Percentiles rank a stretch among this genome's conserved stretches.
These are phyloP conservation scores for Hypomontagnella submonticulosa DNA, from an alignment of 495 filamentous ascomycete genomes.

Conservation along the genomic window DNA sequence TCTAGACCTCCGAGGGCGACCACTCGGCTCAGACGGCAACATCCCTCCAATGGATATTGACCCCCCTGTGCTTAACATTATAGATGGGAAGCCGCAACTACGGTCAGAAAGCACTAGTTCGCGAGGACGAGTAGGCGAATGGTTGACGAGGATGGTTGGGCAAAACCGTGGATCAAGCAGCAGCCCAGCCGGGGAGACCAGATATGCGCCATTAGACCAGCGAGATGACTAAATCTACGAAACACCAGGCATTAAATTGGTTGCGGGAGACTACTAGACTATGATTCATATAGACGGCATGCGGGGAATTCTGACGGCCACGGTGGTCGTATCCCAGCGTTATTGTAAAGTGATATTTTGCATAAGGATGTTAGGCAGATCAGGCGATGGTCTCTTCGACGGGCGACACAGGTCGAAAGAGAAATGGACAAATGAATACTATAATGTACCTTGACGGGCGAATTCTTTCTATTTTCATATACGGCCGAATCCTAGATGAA, in stretches of 20 bases:
- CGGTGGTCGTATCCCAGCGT: slow-evolving; percentile 31
- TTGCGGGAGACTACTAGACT: slow-evolving; percentile 28
- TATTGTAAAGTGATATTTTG: slow-evolving; percentile 35
- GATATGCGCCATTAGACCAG: slow-evolving; percentile 58
- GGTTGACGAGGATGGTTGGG: slow-evolving; percentile 60
- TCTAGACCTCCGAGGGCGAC: slow-evolving; percentile 71
- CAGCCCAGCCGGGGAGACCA: slow-evolving; percentile 47
- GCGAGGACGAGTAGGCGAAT: slow-evolving; percentile 58
- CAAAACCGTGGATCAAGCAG: slow-evolving; percentile 45
- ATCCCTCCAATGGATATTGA: slow-evolving; percentile 56
- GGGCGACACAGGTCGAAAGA: slow-evolving; percentile 16
- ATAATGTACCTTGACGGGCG: slow-evolving; percentile 24
- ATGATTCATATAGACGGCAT: slow-evolving; percentile 53
- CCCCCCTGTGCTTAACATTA: slow-evolving; percentile 50
- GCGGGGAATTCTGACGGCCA: slow-evolving; percentile 28
- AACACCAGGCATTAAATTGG: slow-evolving; percentile 33
- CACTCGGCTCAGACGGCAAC: slow-evolving; percentile 47
- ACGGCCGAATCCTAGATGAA: slow-evolving; percentile 12
- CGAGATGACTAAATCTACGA: slow-evolving; percentile 52
- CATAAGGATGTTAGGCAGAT: slow-evolving; percentile 23
- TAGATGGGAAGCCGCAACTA: slow-evolving; percentile 42
- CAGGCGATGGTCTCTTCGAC: slow-evolving; percentile 22
- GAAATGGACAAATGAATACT: slow-evolving; percentile 24
- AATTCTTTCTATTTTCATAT: slow-evolving; percentile 19
- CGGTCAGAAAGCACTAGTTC: slow-evolving; percentile 45